Conservation (phyloP, 2,329 filamentous ascomycete genomes). For the Fusarium longipes region DNA sequence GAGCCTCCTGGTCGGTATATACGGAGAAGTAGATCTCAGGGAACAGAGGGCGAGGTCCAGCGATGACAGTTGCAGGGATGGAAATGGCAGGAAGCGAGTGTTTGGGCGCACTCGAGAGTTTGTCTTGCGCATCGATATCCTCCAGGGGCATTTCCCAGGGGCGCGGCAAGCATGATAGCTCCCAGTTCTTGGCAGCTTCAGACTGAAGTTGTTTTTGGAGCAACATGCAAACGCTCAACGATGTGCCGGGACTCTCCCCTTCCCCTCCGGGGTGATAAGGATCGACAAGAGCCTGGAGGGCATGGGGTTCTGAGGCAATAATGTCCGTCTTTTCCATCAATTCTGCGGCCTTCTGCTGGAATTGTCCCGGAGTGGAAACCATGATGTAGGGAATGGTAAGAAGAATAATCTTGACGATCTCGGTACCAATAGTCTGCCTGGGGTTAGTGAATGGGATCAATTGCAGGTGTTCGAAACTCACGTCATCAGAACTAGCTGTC, state of each 20-base stretch:
- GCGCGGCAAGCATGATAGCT: slow-evolving; percentile 74
- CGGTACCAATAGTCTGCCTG: slow-evolving; percentile 73
- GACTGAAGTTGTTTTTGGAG: slow-evolving; percentile 86
- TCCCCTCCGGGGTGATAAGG: slow-evolving; percentile 77
- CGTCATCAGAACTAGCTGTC: slow-evolving; percentile 92
- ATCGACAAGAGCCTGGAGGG: slow-evolving; percentile 86
- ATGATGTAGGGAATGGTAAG: slow-evolving; percentile 93
- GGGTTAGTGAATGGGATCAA: slow-evolving; percentile 19
- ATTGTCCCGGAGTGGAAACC: slow-evolving; percentile 75
- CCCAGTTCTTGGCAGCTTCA: slow-evolving; percentile 81
- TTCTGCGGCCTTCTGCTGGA: slow-evolving; percentile 78
- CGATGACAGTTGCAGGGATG: slow-evolving; percentile 79
- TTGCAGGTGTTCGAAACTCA: slow-evolving; percentile 58
- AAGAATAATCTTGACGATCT: slow-evolving; percentile 96
- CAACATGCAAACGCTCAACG: slow-evolving; percentile 78
- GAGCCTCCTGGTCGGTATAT: slow-evolving; percentile 85
- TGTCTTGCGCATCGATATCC: slow-evolving; percentile 70
- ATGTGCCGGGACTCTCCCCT: slow-evolving; percentile 71
- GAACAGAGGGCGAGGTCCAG: slow-evolving; percentile 81
- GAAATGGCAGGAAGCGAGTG: slow-evolving; percentile 81
- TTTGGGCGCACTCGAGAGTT: slow-evolving; percentile 71
- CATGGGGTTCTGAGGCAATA: slow-evolving; percentile 88
- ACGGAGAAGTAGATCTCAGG: slow-evolving; percentile 96
- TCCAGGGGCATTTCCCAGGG: slow-evolving; percentile 73
- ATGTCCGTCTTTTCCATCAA: slow-evolving; percentile 95